Percentiles rank a stretch among this genome's conserved stretches.
Evolutionary conservation across 148 eudicot genomes (phyloP).

Genomic region (Limonium bicolor): DNA sequence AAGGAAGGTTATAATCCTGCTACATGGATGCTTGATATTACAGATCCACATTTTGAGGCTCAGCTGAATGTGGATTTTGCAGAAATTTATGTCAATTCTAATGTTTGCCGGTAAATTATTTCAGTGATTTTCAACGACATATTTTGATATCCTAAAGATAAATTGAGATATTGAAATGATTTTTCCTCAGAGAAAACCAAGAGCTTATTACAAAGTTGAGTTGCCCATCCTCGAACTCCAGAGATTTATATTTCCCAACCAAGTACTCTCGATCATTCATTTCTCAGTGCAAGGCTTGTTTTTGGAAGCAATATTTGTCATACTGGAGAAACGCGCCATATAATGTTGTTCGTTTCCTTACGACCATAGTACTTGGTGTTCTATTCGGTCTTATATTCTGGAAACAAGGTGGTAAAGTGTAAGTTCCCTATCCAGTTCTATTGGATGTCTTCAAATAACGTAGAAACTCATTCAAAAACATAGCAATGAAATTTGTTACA

Average conservation of each 20-base stretch:
- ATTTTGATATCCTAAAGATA: too few relatives aligned
- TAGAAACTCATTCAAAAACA: not conserved
- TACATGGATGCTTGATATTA: slow-evolving; percentile 76
- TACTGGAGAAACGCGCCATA: slow-evolving; percentile 67
- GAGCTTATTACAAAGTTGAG: slow-evolving; percentile 25
- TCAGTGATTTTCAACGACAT: too few relatives aligned
- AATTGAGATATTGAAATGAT: not conserved
- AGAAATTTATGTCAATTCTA: slow-evolving; percentile 31
- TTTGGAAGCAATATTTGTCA: too few relatives aligned
- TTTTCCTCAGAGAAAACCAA: slow-evolving; percentile 37
- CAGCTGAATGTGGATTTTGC: slow-evolving; percentile 41
- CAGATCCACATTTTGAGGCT: slow-evolving; percentile 26
- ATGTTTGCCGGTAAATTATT: slow-evolving; percentile 31
- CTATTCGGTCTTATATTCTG: slow-evolving; percentile 51
- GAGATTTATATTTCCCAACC: slow-evolving; percentile 31
- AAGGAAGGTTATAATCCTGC: slow-evolving; percentile 60
- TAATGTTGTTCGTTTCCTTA: too few relatives aligned
- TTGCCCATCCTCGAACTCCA: slow-evolving; percentile 17
- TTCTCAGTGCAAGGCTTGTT: too few relatives aligned
- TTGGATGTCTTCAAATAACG: not conserved
- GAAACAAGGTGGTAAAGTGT: slow-evolving; percentile 39
- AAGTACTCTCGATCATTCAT: slow-evolving; percentile 31
- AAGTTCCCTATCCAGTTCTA: slow-evolving; percentile 12
- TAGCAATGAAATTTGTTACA: not conserved
- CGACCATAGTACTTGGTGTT: slow-evolving; percentile 20